These are phyloP conservation scores for Solanum hybrid DNA, from an alignment of 305 asterid species.

Conservation along the genomic window DNA sequence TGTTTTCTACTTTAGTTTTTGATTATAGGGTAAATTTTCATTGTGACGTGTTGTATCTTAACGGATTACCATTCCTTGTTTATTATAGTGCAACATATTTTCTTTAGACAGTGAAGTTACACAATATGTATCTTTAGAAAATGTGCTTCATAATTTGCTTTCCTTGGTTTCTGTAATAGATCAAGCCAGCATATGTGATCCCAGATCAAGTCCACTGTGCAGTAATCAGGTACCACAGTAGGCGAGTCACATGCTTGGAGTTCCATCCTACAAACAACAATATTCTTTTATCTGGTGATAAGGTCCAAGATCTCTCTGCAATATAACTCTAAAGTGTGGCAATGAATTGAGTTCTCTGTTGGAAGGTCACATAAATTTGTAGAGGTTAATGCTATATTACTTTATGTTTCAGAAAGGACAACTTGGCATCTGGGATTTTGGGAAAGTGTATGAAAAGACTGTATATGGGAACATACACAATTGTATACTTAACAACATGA, in stretches of 20 bases:
- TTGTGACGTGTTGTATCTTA: background rate
- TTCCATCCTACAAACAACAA: conserved; percentile 84
- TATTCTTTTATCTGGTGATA: conserved; percentile 87
- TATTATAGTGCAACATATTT: background rate
- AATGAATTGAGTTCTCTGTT: background rate
- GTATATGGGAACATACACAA: conserved; percentile 73
- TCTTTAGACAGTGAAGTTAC: background rate
- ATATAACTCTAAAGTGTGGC: background rate
- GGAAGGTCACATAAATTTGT: background rate
- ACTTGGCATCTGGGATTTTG: conserved; percentile 97
- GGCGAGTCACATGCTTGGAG: conserved; percentile 92
- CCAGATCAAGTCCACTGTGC: conserved; percentile 87
- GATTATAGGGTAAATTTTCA: background rate
- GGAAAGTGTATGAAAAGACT: conserved; percentile 69
- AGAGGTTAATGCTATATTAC: conserved; percentile 5
- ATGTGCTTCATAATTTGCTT: background rate
- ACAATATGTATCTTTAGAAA: background rate
- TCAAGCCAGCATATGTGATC: conserved; percentile 60
- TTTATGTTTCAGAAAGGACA: conserved; percentile 75
- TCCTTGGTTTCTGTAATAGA: conserved; percentile 35
- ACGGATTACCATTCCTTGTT: background rate
- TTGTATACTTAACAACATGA: conserved; percentile 85
- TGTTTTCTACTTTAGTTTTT: background rate
- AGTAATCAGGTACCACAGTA: conserved; percentile 86
- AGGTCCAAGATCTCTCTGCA: conserved; percentile 37